Evolutionary conservation across 2,329 filamentous ascomycete genomes (phyloP), one percentile per base, ranked within the genome.

Genomic region (Ophiostoma piceae): DNA sequence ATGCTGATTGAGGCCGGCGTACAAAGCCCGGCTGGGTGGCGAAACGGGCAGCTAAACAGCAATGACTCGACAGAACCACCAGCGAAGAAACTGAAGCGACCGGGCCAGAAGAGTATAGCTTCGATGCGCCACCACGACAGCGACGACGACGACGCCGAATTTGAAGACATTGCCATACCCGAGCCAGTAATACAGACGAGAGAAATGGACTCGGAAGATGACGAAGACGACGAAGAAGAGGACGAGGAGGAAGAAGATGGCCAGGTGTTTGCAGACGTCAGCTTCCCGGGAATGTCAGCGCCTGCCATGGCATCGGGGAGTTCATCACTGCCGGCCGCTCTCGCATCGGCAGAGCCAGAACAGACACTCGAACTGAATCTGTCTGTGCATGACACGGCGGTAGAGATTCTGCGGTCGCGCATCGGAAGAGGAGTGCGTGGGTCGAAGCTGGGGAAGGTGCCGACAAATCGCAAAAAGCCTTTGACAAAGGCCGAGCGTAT

Each of bases 401-500:
- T 66, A 3, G 65, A 41, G 37, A 66, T 66, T 2, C 11, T 66
- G 22, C 37, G 65, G 35, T 65, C 62, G 16, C 62, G 62, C 3
- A 65, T 60, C 65, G n/a, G 74, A 60, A 74, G 29, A 69, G 47
- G 76, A 67, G 51, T 73, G 54, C 79, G 78, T 64, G 77, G 26
- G 69, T 43, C 32, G 1, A 37, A 35, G 76, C 26, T 62, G 66
- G 57, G 73, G 62, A 79, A 78, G 67, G 76, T 16, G 64, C n/a
- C 35, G 1, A 75, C 72, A 0, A 80, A 83, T 32, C 80, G 83
- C 66, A 82, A 83, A 67, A 88, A 84, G 74, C 82, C 84, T 1
- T 79, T 87, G 3, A 85, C 78, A 32, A 84, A 81, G 72, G 82
- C 82, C 26, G 86, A 89, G 74, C 85, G 81, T 72, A 79, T 79